Percentiles rank a stretch among this genome's conserved stretches.
Conservation (phyloP, 2,329 filamentous ascomycete species). For the Exophiala sp. region DNA sequence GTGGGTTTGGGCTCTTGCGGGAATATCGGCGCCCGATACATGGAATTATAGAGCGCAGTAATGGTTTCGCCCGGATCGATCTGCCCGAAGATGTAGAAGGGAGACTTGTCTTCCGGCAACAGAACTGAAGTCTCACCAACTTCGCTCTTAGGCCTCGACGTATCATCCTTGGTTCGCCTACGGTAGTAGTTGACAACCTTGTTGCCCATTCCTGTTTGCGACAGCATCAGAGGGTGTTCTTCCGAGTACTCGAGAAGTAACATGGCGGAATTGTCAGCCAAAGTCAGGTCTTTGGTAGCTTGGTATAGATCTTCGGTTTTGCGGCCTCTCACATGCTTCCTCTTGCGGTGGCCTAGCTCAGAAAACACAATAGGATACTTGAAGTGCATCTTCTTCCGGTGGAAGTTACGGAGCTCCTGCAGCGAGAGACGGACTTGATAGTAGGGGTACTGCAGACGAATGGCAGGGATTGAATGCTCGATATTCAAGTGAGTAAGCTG, state of each 20-base stretch:
- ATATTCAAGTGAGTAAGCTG: slow-evolving; percentile 87
- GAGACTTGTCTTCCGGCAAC: slow-evolving; percentile 88
- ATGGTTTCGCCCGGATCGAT: slow-evolving; percentile 87
- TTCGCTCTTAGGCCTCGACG: slow-evolving; percentile 68
- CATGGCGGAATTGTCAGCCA: slow-evolving; percentile 82
- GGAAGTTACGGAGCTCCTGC: slow-evolving; percentile 71
- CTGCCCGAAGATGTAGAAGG: slow-evolving; percentile 89
- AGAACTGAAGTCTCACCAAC: slow-evolving; percentile 85
- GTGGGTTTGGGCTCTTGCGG: slow-evolving; percentile 69
- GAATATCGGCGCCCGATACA: slow-evolving; percentile 93
- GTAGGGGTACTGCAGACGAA: slow-evolving; percentile 90
- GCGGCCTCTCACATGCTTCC: slow-evolving; percentile 75
- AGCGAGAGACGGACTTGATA: slow-evolving; percentile 78
- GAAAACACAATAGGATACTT: slow-evolving; percentile 63
- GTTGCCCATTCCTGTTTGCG: slow-evolving; percentile 96
- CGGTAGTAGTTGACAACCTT: slow-evolving; percentile 96
- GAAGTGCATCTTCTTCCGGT: slow-evolving; percentile 72
- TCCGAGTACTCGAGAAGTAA: slow-evolving; percentile 94
- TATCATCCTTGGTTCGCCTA: slow-evolving; percentile 72
- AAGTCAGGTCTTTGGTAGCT: slow-evolving; percentile 71
- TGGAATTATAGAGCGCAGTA: slow-evolving; percentile 85
- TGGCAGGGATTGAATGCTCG: slow-evolving; percentile 86
- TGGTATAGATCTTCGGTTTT: slow-evolving; percentile 71
- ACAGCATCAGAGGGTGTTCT: slow-evolving; percentile 82
- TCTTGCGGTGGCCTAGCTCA: slow-evolving; percentile 63